Evolutionary conservation across 768 basidiomycete genomes (phyloP).

Genomic region (Galerina marginata): DNA sequence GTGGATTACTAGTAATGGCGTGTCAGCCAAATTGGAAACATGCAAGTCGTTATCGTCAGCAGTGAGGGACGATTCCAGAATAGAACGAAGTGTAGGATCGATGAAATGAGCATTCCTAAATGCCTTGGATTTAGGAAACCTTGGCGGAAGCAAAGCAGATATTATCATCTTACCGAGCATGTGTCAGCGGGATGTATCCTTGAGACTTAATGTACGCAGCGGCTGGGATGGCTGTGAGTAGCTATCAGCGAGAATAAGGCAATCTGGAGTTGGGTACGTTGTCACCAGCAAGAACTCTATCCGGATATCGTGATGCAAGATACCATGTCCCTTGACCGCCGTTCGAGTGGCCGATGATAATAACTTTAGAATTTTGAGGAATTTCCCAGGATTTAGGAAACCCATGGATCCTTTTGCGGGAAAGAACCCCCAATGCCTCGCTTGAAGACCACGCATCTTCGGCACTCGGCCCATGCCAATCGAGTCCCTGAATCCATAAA

Average conservation of each 20-base stretch:
- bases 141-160: background rate
- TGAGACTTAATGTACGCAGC: conserved; percentile 90
- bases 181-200: conserved; percentile 75
- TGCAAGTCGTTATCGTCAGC: conserved; percentile 91
- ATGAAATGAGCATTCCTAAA: conserved; percentile 62
- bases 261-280: too few species aligned
- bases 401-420: conserved; percentile 42
- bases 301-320: conserved; percentile 76
- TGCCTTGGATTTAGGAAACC: background rate
- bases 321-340: conserved; percentile 93
- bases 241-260: background rate
- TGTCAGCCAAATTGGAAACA: conserved; percentile 75
- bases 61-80: conserved; percentile 76
- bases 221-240: conserved; percentile 66
- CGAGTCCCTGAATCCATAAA: conserved; percentile 64
- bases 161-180: conserved; percentile 52
- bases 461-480: conserved; percentile 90
- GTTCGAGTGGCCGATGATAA: conserved; percentile 92
- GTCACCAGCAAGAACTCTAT: conserved; percentile 68
- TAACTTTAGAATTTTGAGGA: conserved; percentile 42
- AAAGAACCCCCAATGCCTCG: conserved; percentile 56
- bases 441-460: conserved; percentile 70
- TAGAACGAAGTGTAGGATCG: conserved; percentile 73
- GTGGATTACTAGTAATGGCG: conserved; percentile 76
- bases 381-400: conserved; percentile 31